Percentiles rank a stretch among this genome's conserved stretches.
These are phyloP conservation scores for Ulmus americana DNA, from an alignment of 331 rosid genomes.

Conservation along the genomic window DNA sequence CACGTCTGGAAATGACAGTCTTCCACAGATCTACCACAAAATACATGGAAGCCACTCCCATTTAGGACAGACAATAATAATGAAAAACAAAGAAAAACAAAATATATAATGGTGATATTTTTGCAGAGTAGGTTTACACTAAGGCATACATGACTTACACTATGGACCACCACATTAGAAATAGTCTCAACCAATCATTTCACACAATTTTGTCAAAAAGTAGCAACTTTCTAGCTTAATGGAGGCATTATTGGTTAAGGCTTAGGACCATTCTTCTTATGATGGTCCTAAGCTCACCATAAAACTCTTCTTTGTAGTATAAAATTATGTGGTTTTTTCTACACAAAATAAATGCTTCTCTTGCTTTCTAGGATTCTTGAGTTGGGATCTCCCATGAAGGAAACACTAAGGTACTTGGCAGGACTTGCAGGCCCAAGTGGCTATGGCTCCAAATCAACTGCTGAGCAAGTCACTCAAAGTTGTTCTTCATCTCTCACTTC, in stretches of 20 bases:
- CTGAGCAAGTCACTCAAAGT: conserved; percentile 69
- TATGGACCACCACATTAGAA: conserved; percentile 31
- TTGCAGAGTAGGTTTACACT: conserved; percentile 5
- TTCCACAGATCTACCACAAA: conserved; percentile 23
- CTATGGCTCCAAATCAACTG: conserved; percentile 89
- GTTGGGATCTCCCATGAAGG: conserved; percentile 58
- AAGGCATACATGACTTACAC: conserved; percentile 22
- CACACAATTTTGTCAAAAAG: conserved; percentile 13
- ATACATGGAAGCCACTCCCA: conserved; percentile 45
- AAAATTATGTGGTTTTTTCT: conserved; percentile 13
- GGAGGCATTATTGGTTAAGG: conserved; percentile 8
- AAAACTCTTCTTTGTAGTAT: conserved; percentile 15
- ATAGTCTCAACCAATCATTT: conserved; percentile 36
- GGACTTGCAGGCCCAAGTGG: conserved; percentile 98
- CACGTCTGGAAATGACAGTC: conserved; percentile 29
- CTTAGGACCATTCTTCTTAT: conserved; percentile 18
- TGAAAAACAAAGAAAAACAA: conserved; percentile 42
- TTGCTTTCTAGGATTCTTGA: conserved; percentile 26
- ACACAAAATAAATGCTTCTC: conserved; percentile 16
- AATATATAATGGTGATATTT: conserved; percentile 8
- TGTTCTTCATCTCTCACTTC: conserved; percentile 33
- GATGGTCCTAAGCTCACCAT: conserved; percentile 26
- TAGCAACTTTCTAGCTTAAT: neutral
- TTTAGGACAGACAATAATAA: conserved; percentile 58
- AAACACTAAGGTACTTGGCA: conserved; percentile 77